Percentiles rank a stretch among this genome's conserved stretches.
Conservation (phyloP, 2,329 filamentous ascomycete genomes). For the Metarhizium brunneum region DNA sequence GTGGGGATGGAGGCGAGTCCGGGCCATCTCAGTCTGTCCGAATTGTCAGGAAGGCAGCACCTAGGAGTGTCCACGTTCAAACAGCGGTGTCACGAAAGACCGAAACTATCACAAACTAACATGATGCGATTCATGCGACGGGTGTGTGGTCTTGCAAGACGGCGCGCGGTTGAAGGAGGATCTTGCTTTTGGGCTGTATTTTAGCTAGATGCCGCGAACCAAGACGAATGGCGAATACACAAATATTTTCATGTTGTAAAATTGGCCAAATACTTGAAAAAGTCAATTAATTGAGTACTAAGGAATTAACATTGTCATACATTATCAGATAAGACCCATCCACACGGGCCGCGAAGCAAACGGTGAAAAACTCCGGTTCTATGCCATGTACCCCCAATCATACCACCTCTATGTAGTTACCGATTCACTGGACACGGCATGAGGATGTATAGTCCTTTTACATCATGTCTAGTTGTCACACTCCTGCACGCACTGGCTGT, state of each 20-base stretch:
- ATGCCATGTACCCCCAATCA: neutral
- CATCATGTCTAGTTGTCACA: no score
- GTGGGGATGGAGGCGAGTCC: constrained; percentile 10
- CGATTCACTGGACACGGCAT: neutral
- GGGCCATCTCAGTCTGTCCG: neutral
- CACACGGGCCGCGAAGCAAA: neutral
- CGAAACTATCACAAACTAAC: neutral
- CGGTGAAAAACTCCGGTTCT: neutral
- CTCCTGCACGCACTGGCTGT: no score
- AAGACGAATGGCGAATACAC: neutral
- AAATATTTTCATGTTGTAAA: neutral
- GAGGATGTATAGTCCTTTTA: neutral
- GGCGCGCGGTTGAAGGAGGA: neutral
- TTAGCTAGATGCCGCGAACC: neutral
- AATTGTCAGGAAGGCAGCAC: neutral
- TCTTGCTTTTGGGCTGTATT: neutral
- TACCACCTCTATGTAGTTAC: neutral
- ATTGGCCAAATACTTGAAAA: neutral
- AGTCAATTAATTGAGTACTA: neutral
- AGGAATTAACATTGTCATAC: constrained; percentile 1
- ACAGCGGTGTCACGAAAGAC: constrained; percentile 2
- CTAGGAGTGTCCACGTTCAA: neutral
- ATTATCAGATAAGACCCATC: neutral
- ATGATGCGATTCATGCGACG: no score
- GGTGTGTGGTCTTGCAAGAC: no score